phyloP scores from a whole-genome alignment of 2,329 filamentous ascomycete species.

The Chalaropsis thielavioides region DNA sequence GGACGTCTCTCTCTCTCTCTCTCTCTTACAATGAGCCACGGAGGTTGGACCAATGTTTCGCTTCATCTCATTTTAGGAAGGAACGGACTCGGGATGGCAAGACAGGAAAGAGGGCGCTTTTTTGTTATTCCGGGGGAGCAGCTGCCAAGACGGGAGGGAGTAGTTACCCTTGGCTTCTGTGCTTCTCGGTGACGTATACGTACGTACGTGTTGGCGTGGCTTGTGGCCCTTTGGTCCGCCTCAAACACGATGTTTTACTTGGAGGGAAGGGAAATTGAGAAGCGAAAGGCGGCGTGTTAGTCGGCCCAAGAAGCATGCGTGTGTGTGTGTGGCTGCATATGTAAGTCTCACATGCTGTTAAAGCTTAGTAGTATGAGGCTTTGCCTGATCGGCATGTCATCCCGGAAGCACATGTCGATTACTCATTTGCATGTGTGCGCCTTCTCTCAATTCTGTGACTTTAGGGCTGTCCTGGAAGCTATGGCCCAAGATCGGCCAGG shows the following conservation, averaged over 20 bases:
- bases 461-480: not conserved
- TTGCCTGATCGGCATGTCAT: conserved; percentile 3
- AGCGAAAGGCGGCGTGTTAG: not conserved
- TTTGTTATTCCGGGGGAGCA: not conserved
- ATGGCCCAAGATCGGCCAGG: conserved; percentile 2
- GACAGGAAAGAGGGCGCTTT: not conserved
- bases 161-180: not conserved
- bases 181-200: not conserved
- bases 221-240: not conserved
- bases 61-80: not conserved
- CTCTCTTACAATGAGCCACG: too few species aligned
- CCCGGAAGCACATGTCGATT: not conserved
- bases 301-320: not conserved
- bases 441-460: not conserved
- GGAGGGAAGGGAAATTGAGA: too few species aligned
- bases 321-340: not conserved
- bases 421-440: not conserved
- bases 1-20: too few species aligned
- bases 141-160: conserved; percentile 3
- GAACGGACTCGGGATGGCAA: not conserved
- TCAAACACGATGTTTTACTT: too few species aligned
- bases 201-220: not conserved
- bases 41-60: not conserved
- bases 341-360: not conserved
- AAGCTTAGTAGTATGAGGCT: not conserved